Evolutionary conservation across 1,284 basidiomycete species (phyloP).

Genomic region (Puccinia hordei): DNA sequence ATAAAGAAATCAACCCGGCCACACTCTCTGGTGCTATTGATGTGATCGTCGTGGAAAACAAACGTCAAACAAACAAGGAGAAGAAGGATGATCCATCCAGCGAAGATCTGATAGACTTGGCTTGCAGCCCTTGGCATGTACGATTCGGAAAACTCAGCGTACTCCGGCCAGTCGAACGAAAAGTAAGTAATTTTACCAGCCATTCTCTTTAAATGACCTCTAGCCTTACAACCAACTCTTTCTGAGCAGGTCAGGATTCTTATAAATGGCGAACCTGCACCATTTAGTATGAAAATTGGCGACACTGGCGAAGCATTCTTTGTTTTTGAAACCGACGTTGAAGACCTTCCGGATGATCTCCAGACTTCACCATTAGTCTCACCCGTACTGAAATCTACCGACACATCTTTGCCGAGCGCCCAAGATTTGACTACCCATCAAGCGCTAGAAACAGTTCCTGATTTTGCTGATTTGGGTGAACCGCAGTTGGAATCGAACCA

Average conservation of each 20-base stretch:
- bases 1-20: constrained; percentile 73
- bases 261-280: constrained; percentile 73
- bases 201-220: background rate
- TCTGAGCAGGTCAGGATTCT: constrained; percentile 43
- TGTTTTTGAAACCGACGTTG: constrained; percentile 87
- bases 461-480: constrained; percentile 47
- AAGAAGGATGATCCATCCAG: constrained; percentile 37
- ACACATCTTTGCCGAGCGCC: constrained; percentile 35
- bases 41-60: constrained; percentile 75
- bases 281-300: constrained; percentile 97
- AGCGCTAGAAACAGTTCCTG: constrained; percentile 31
- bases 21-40: constrained; percentile 95
- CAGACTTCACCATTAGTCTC: constrained; percentile 76
- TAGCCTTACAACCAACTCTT: background rate
- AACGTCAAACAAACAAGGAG: constrained; percentile 59
- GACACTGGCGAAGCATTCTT: constrained; percentile 99
- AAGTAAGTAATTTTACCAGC: constrained; percentile 64
- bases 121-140: constrained; percentile 95
- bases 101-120: constrained; percentile 65
- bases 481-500: constrained; percentile 29
- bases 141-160: constrained; percentile 98
- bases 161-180: constrained; percentile 88
- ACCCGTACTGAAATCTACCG: constrained; percentile 54
- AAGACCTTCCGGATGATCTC: constrained; percentile 86
- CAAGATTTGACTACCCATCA: constrained; percentile 11